A percentile compares a stretch with the other conserved stretches of the same genome.
Conservation (phyloP, 2,329 filamentous ascomycete genomes). For the Epichloe gansuensis region DNA sequence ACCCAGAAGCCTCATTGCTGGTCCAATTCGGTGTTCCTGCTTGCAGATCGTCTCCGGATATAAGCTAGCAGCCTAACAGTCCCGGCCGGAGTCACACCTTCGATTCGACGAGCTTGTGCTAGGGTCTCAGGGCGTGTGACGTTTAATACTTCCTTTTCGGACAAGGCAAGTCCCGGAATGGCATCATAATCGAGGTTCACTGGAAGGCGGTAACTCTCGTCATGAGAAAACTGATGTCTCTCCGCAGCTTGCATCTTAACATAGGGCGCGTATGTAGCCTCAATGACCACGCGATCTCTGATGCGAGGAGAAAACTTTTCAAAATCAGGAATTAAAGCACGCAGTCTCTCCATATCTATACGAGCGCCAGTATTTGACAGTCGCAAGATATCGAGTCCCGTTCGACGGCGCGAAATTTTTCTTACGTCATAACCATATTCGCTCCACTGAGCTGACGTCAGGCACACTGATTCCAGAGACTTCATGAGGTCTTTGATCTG, state of each 20-base stretch:
- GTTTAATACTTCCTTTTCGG: conserved; percentile 62
- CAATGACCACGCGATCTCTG: conserved; percentile 60
- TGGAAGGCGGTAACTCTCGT: conserved; percentile 65
- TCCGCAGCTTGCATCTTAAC: conserved; percentile 58
- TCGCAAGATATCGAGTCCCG: conserved; percentile 69
- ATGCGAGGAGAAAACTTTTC: conserved; percentile 44
- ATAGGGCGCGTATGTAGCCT: conserved; percentile 80
- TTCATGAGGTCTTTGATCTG: conserved; percentile 56
- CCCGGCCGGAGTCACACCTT: conserved; percentile 59
- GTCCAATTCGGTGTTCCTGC: neutral
- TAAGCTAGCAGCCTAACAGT: conserved; percentile 49
- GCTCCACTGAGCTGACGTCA: conserved; percentile 55
- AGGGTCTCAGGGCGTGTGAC: conserved; percentile 68
- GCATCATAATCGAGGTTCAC: conserved; percentile 61
- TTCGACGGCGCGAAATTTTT: conserved; percentile 53
- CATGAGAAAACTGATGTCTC: conserved; percentile 56
- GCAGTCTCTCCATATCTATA: conserved; percentile 40
- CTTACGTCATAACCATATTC: conserved; percentile 57
- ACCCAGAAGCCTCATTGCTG: neutral
- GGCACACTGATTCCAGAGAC: conserved; percentile 44
- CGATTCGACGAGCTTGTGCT: conserved; percentile 77
- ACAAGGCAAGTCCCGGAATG: conserved; percentile 64
- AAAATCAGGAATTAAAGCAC: conserved; percentile 44
- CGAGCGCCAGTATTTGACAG: conserved; percentile 41
- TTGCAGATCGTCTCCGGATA: conserved; percentile 29